Evolutionary conservation across 2,329 filamentous ascomycete genomes (phyloP).

Genomic region (Ophiostoma triangulosporum): DNA sequence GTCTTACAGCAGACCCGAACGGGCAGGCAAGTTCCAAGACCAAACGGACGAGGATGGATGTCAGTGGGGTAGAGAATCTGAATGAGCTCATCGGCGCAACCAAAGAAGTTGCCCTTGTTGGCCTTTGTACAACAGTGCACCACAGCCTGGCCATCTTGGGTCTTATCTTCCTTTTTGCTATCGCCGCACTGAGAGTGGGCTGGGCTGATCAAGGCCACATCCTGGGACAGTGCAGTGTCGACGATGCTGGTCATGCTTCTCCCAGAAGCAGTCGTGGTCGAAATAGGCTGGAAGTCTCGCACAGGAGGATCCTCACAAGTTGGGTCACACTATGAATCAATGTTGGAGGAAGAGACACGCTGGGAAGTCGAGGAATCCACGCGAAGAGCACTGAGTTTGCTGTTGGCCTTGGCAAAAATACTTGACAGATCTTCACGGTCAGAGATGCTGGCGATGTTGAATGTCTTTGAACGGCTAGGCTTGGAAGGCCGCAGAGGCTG

Average conservation of each 20-base stretch:
- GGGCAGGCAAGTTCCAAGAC: not conserved
- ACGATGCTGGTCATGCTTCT: not conserved
- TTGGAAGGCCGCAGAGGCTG: not conserved
- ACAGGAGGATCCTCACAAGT: not conserved
- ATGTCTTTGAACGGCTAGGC: not conserved
- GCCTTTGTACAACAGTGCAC: not conserved
- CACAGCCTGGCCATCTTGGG: not conserved
- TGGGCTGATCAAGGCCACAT: not conserved
- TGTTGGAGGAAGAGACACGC: not conserved
- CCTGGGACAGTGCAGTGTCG: not conserved
- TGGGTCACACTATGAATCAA: constrained; percentile 5
- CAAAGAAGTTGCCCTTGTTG: not conserved
- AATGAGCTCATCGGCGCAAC: not conserved
- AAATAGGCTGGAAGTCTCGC: not conserved
- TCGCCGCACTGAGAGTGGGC: not conserved
- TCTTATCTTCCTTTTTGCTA: not conserved
- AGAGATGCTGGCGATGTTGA: too few relatives aligned
- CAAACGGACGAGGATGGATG: not conserved
- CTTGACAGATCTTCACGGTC: not conserved
- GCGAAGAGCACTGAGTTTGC: not conserved
- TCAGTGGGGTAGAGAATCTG: not conserved
- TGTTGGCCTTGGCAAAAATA: not conserved
- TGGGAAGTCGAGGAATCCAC: not conserved
- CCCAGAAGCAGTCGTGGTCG: too few relatives aligned
- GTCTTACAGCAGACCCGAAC: not conserved